Base-by-base conservation (phyloP, 2,329 filamentous ascomycete genomes). In the Xylaria sp. region DNA sequence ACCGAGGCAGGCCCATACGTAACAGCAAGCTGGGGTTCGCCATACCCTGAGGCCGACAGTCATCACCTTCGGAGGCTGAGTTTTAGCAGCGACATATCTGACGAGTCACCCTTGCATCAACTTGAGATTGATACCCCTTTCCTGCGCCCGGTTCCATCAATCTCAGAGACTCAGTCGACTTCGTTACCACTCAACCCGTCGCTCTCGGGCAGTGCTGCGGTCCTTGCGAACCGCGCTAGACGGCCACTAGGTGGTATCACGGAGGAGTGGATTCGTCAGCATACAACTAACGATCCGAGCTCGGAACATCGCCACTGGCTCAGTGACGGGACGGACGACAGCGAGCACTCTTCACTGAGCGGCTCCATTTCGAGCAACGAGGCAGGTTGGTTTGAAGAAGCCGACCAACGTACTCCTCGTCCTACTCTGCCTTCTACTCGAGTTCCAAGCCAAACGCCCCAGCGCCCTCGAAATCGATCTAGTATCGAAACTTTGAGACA, bases 1-100 rank as follows among this genome's bases (percentile, higher is more conserved):
- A 69, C 71, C 34, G 80, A 81, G 73, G 82, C 83, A 60, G 77
- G 76, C 51, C 81, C 80, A 67, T 89, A 87, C 79, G 85, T 86
- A 69, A 96, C 93, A 56, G 91, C 94, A 58, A 94, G 91, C 79
- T 97, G 94, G 94, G 94, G 94, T 66, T 97, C 94, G 63, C 94
- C 94, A 25, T 97, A 97, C 82, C 90, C 92, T 65, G 87, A 86
- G 70, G 87, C 91, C 48, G 91, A 88, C 66, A 80, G 79, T 74
- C 80, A 78, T 55, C 81, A 85, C 69, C 82, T 86, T 64, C 85
- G 84, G 62, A 81, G 81, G 63, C 81, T 83, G 70, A 89, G 87
- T 74, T 83, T 84, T 72, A 87, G 86, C 77, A 90, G 88, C 79
- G 88, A 86, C 74, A 81, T 81, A 67, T 90, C 87, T 2, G 88